Base-by-base conservation (phyloP, 169 alveolate species). In the Cystoisospora suis region DNA sequence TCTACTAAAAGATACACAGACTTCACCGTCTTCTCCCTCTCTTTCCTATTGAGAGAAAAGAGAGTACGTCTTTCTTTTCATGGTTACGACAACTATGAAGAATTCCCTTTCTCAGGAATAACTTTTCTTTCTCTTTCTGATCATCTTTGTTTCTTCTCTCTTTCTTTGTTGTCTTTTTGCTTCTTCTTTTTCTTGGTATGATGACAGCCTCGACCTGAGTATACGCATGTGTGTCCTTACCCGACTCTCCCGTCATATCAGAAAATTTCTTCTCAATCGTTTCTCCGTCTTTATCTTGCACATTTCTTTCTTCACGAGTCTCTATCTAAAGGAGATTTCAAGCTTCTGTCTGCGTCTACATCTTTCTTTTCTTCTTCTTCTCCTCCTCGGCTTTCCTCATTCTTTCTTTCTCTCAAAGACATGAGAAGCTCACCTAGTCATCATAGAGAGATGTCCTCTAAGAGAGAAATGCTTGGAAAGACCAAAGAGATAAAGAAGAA, bases 161-260 rank as follows among this genome's bases (percentile, higher is more conserved):
- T 36, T n/a, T 6, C 42, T 17, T 12, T 44, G 5, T 65, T 27
- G 3, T 12, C 38, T 65, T 65, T 65, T 65, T n/a, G 36, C 45
- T 65, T 65, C 77, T n/a, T n/a, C n/a, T n/a, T n/a, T n/a, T n/a
- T n/a, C n/a, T n/a, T n/a, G n/a, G n/a, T n/a, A n/a, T n/a, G n/a
- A n/a, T n/a, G n/a, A 53, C 65, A 72, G 83, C n/a, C 53, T 46
- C 83, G 83, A n/a, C 83, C 83, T 3, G 83, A 72, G 83, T 72
- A 72, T 38, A 3, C 46, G 56, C 38, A 15, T 7, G 47, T 40
- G 53, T 72, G 83, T 56, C 56, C 83, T 27, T 72, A 23, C 20
- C 83, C 83, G 38, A 29, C 32, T 38, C 83, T 72, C 56, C 58
- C 83, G 12, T 46, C 53, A 27, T 38, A 72, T 15, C 83, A 36